A percentile compares a stretch with the other conserved stretches of the same genome.
Evolutionary conservation across 352 stramenopile genomes (phyloP).

Genomic region (Plasmopara viticola): DNA sequence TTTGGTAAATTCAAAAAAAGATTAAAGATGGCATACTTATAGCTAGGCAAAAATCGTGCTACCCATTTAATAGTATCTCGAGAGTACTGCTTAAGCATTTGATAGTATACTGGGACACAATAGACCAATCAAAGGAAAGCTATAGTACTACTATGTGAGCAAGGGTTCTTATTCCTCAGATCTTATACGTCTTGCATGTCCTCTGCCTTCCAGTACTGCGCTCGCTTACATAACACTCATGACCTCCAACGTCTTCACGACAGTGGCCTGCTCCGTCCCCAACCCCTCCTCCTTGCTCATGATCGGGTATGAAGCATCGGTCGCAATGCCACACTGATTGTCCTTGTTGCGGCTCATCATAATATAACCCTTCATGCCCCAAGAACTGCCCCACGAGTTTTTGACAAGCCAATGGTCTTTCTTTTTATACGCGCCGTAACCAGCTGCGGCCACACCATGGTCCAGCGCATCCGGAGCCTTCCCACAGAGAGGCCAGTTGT

Average conservation of each 20-base stretch:
- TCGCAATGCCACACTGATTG: conserved; percentile 94
- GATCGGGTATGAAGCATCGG: conserved; percentile 64
- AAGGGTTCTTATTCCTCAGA: no score
- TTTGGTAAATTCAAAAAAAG: no score
- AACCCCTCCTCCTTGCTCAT: conserved; percentile 21
- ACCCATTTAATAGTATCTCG: no score
- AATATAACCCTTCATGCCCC: conserved; percentile 89
- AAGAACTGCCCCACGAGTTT: conserved; percentile 89
- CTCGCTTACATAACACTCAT: conserved; percentile 21
- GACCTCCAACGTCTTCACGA: conserved; percentile 22
- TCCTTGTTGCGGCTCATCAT: conserved; percentile 76
- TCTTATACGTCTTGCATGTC: no score
- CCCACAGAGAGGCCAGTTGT: conserved; percentile 38
- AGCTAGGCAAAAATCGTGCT: no score
- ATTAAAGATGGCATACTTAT: no score
- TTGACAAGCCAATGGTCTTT: conserved; percentile 91
- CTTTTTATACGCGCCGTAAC: conserved; percentile 85
- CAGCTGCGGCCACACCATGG: conserved; percentile 91
- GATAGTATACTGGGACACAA: no score
- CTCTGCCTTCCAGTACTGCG: no score
- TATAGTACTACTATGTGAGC: no score
- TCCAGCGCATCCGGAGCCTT: conserved; percentile 89
- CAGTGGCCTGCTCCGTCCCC: not conserved
- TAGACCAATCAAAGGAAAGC: no score
- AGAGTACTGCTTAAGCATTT: no score